Base-by-base conservation (phyloP, 345 rosid genomes). In the Melastoma malabathricum region DNA sequence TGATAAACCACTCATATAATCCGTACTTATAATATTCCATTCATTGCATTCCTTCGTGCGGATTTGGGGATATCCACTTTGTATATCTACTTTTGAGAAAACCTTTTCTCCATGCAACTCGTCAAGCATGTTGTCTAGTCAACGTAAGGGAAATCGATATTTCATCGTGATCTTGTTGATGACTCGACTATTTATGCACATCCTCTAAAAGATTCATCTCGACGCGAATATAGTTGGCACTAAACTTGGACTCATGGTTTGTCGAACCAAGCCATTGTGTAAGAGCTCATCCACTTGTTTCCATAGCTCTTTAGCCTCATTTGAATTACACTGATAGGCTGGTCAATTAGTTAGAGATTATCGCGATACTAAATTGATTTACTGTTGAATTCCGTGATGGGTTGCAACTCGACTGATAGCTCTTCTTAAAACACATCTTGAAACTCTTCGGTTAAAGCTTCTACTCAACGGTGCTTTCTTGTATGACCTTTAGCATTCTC, bases 301-400 rank as follows among this genome's bases (percentile, higher is more conserved):
- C 41, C 15, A 1, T 6, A 59, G 15, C 2, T 23, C 45, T 4
- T 25, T 2, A 20, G 34, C 18, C 34, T 60, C 52, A 4, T 46
- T 8, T 1, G 52, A 43, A 4, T 55, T 60, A 57, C 46, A 52
- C 10, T 16, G 2, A 34, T 60, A 60, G 31, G 44, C 44, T 0
- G 44, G 18, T n/a, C 44, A n/a, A 44, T 59, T 59, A 15, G 62
- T 55, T 22, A 59, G 27, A 20, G 41, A n/a, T n/a, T n/a, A n/a
- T n/a, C n/a, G n/a, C n/a, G n/a, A n/a, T n/a, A n/a, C n/a, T n/a
- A n/a, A n/a, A n/a, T n/a, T n/a, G n/a, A n/a, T n/a, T n/a, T n/a
- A n/a, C n/a, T n/a, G n/a, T n/a, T n/a, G n/a, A n/a, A n/a, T n/a
- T n/a, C n/a, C n/a, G n/a, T n/a, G n/a, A n/a, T n/a, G n/a, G n/a